Percentiles rank a stretch among this genome's conserved stretches.
These are phyloP conservation scores for Eragrostis tef DNA, from an alignment of 202 grass and related monocot species.

Conservation along the genomic window DNA sequence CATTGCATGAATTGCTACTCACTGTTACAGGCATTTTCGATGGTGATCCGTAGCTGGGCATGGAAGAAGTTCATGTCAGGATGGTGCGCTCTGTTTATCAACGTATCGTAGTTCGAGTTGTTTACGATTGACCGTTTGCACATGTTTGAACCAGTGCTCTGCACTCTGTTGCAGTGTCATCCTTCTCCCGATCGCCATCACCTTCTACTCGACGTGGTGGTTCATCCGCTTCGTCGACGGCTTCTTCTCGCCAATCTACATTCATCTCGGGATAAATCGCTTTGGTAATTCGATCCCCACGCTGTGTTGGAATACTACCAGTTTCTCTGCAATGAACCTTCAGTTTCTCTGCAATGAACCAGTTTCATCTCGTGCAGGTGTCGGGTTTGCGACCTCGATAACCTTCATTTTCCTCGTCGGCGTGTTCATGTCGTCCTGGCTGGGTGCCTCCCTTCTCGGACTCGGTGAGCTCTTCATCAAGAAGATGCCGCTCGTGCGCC, in stretches of 20 bases:
- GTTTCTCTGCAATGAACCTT: no score
- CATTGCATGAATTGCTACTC: background rate
- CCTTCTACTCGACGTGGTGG: constrained; percentile 82
- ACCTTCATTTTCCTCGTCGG: constrained; percentile 73
- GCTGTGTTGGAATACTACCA: no score
- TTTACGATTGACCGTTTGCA: background rate
- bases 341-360: no score
- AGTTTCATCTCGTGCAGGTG: no score
- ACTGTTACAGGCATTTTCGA: constrained; percentile 59
- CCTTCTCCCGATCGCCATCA: constrained; percentile 72
- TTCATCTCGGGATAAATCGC: constrained; percentile 65
- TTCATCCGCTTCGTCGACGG: constrained; percentile 75
- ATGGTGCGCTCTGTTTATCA: constrained; percentile 47
- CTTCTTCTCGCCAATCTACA: constrained; percentile 83
- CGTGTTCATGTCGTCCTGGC: constrained; percentile 74
- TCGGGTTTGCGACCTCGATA: constrained; percentile 77
- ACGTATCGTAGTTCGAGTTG: background rate
- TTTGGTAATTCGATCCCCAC: constrained; percentile 49
- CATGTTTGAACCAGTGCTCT: background rate
- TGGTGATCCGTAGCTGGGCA: constrained; percentile 74
- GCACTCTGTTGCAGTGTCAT: constrained; percentile 59
- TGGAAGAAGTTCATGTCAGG: constrained; percentile 84
- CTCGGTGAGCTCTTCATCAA: constrained; percentile 74
- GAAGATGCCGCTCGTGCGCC: constrained; percentile 74
- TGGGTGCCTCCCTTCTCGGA: constrained; percentile 67